A percentile compares a stretch with the other conserved stretches of the same genome.
These are phyloP conservation scores for Endothia cerciana DNA, from an alignment of 2,329 filamentous ascomycete genomes.

Conservation along the genomic window DNA sequence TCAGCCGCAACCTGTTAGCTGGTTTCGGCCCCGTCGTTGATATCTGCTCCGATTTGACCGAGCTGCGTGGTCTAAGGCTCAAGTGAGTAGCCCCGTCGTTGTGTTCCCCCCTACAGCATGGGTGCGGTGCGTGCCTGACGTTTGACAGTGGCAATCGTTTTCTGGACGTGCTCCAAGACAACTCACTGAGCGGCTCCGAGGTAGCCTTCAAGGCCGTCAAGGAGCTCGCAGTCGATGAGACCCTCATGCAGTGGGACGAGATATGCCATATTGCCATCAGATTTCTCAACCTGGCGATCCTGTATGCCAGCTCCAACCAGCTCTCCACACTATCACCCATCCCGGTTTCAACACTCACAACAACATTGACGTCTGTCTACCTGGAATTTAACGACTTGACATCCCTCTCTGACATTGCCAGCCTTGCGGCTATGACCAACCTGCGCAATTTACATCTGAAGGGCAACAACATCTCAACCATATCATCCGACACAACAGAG, in stretches of 20 bases:
- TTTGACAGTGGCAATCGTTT: conserved; percentile 73
- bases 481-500: conserved; percentile 38
- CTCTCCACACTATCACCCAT: conserved; percentile 51
- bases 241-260: conserved; percentile 67
- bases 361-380: conserved; percentile 64
- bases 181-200: conserved; percentile 40
- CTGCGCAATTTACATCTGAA: conserved; percentile 73
- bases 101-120: background rate
- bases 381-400: conserved; percentile 75
- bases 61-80: conserved; percentile 67
- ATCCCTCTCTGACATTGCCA: conserved; percentile 58
- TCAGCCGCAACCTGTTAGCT: conserved; percentile 83
- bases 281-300: conserved; percentile 56
- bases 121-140: conserved; percentile 27
- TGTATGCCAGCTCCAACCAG: conserved; percentile 62
- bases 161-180: conserved; percentile 47
- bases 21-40: conserved; percentile 66
- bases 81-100: conserved; percentile 58
- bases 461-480: conserved; percentile 68
- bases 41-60: conserved; percentile 73
- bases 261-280: conserved; percentile 56
- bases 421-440: conserved; percentile 54
- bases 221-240: conserved; percentile 70
- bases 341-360: conserved; percentile 47
- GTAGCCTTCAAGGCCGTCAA: conserved; percentile 54